Evolutionary conservation across 352 stramenopile species (phyloP).

Genomic region (Halophytophthora polymorphica): DNA sequence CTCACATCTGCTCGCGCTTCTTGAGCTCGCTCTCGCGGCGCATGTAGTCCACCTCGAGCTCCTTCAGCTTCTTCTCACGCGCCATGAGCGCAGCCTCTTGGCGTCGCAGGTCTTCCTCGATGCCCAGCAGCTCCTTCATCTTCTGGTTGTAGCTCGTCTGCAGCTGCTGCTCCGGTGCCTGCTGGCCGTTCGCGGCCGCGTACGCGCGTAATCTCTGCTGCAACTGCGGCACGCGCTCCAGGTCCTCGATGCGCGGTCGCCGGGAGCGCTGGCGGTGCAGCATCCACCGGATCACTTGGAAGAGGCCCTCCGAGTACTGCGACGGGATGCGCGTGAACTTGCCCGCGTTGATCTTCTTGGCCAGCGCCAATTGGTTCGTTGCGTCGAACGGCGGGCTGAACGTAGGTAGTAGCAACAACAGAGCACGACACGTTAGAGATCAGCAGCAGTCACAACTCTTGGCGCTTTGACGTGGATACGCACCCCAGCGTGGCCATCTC

Average conservation of each 20-base stretch:
- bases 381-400: constrained; percentile 88
- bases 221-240: constrained; percentile 79
- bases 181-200: constrained; percentile 41
- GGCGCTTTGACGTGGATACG: too few species aligned
- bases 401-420: too few species aligned
- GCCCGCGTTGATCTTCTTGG: constrained; percentile 93
- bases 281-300: constrained; percentile 90
- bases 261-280: constrained; percentile 80
- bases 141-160: constrained; percentile 83
- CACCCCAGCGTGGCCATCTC: constrained; percentile 87
- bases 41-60: constrained; percentile 76
- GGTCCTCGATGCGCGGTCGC: constrained; percentile 80
- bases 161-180: constrained; percentile 59
- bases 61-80: constrained; percentile 85
- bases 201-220: constrained; percentile 81
- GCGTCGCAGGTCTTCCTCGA: constrained; percentile 82
- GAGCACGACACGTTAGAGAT: background rate
- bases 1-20: constrained; percentile 85
- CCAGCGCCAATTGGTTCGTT: constrained; percentile 89
- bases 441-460: too few species aligned
- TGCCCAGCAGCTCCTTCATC: constrained; percentile 84
- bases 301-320: constrained; percentile 89
- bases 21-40: constrained; percentile 79
- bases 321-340: constrained; percentile 89
- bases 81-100: constrained; percentile 82